A percentile compares a stretch with the other conserved stretches of the same genome.
Conservation (phyloP, 139 green algal species). For the Micractinium conductrix region DNA sequence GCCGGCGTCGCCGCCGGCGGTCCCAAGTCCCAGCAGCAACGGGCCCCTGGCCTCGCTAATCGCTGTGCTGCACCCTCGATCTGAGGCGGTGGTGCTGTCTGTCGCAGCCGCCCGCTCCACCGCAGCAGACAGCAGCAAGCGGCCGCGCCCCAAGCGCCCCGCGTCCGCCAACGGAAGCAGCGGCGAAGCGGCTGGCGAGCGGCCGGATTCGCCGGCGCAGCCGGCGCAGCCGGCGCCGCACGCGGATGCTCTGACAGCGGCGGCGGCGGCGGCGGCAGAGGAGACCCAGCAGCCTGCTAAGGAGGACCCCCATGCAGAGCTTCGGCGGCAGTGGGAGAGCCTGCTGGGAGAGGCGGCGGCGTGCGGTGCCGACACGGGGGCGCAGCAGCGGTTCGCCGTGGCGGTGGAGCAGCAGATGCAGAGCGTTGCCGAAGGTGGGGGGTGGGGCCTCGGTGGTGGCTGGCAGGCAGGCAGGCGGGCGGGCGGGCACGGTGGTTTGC, state of each 20-base stretch:
- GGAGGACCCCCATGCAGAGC: conserved; percentile 26
- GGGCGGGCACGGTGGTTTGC: neutral
- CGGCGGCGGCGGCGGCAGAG: neutral
- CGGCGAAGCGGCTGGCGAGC: neutral
- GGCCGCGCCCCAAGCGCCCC: neutral
- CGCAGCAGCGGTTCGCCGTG: conserved; percentile 1
- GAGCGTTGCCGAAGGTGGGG: conserved; percentile 20
- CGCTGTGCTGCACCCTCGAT: conserved; percentile 21
- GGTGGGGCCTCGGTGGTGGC: neutral
- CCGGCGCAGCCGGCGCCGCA: neutral
- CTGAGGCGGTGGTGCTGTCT: conserved; percentile 15
- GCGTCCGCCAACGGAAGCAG: neutral
- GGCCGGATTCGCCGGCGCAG: neutral
- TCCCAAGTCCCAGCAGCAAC: neutral
- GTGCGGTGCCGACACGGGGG: neutral
- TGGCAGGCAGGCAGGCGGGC: neutral
- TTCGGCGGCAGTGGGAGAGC: conserved; percentile 19
- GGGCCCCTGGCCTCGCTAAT: conserved; percentile 13
- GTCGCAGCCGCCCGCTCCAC: too few relatives aligned
- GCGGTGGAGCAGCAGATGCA: conserved; percentile 29
- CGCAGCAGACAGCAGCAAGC: neutral
- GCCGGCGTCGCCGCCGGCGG: neutral
- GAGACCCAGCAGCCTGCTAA: too few relatives aligned
- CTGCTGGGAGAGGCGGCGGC: conserved; percentile 8
- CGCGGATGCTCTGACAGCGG: neutral